These are phyloP conservation scores for Linderina pennispora DNA, from an alignment of 192 early-diverging fungal genomes.

Conservation along the genomic window DNA sequence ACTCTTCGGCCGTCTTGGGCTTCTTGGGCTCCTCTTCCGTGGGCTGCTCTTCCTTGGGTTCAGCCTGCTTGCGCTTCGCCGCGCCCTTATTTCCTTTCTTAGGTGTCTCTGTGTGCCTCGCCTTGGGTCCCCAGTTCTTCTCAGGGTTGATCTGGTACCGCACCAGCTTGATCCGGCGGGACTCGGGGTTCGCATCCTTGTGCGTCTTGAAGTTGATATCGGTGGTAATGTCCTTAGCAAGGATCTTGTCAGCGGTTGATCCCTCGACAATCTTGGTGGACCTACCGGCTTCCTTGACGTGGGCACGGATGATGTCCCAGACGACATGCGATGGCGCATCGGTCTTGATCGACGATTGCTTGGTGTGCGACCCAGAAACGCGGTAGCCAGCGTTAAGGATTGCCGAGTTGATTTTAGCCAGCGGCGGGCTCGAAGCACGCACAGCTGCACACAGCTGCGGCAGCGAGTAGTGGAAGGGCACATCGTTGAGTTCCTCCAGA, in stretches of 20 bases:
- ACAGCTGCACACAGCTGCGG: constrained; percentile 62
- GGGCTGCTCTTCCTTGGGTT: constrained; percentile 3
- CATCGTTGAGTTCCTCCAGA: constrained; percentile 62
- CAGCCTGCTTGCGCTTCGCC: constrained; percentile 32
- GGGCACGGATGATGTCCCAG: constrained; percentile 89
- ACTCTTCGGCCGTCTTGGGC: constrained; percentile 20
- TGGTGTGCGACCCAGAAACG: constrained; percentile 82
- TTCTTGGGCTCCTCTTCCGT: constrained; percentile 14
- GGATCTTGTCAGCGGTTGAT: constrained; percentile 62
- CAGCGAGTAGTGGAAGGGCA: constrained; percentile 80
- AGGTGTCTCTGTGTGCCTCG: constrained; percentile 45
- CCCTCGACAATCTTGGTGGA: constrained; percentile 59
- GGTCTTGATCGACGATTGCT: constrained; percentile 81
- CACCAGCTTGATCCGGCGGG: constrained; percentile 74
- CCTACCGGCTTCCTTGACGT: constrained; percentile 61
- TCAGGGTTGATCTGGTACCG: constrained; percentile 96
- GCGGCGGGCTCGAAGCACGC: constrained; percentile 67
- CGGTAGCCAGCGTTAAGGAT: constrained; percentile 87
- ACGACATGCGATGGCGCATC: constrained; percentile 77
- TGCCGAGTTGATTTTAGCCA: constrained; percentile 73
- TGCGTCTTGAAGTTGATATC: constrained; percentile 72
- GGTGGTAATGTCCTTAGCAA: constrained; percentile 37
- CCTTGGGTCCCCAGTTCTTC: constrained; percentile 96
- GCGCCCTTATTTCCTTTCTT: constrained; percentile 6
- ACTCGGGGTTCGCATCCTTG: constrained; percentile 65